Evolutionary conservation across 805 yeast species (phyloP).

Genomic region (Ogataea angusta): DNA sequence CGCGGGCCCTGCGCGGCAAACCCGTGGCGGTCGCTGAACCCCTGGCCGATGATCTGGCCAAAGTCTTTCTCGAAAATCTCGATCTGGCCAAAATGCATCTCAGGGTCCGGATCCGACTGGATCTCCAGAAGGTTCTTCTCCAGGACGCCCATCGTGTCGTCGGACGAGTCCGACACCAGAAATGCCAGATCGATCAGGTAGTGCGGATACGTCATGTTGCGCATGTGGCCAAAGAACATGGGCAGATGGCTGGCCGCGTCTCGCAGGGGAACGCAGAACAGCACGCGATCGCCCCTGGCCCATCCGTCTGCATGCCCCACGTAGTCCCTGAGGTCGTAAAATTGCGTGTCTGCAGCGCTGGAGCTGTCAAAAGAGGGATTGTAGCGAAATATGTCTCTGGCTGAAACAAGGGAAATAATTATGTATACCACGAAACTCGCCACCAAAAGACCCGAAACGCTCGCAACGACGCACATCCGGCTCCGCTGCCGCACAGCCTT

Average conservation of each 20-base stretch:
- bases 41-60: constrained; percentile 91
- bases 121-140: constrained; percentile 52
- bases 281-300: constrained; percentile 49
- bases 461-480: background rate
- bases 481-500: background rate
- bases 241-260: constrained; percentile 61
- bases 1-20: constrained; percentile 96
- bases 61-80: constrained; percentile 90
- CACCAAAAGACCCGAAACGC: constrained; percentile 1
- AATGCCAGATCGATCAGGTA: constrained; percentile 63
- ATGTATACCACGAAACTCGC: background rate
- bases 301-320: constrained; percentile 48
- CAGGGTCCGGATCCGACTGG: constrained; percentile 61
- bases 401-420: constrained; percentile 1
- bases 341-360: constrained; percentile 19
- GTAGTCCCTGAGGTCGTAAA: constrained; percentile 42
- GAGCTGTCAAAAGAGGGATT: constrained; percentile 16
- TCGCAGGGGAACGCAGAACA: constrained; percentile 56
- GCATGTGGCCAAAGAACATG: constrained; percentile 57
- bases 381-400: constrained; percentile 10
- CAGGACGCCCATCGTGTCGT: constrained; percentile 75
- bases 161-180: constrained; percentile 85
- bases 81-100: constrained; percentile 74
- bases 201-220: constrained; percentile 57
- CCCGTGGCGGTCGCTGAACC: constrained; percentile 90